Percentiles rank a stretch among this genome's conserved stretches.
phyloP scores from a whole-genome alignment of 768 basidiomycete species.

The Terana coerulea region DNA sequence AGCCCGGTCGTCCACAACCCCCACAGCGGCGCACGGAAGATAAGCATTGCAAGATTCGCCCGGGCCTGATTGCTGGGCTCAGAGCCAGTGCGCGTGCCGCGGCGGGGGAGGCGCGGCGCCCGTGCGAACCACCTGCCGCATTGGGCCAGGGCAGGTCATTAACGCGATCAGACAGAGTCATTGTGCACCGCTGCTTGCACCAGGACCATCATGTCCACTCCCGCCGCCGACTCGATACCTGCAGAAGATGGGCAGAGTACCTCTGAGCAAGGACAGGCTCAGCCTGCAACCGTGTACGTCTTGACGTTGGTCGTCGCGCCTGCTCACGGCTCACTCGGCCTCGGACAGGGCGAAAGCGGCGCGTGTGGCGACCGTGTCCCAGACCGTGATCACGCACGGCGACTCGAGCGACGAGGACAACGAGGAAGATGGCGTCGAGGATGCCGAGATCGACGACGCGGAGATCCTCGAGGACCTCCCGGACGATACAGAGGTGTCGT shows the following conservation, averaged over 20 bases:
- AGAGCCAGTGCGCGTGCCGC: too few species aligned
- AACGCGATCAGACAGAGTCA: background rate
- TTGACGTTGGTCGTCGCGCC: background rate
- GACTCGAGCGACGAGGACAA: constrained; percentile 54
- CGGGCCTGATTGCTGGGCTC: too few species aligned
- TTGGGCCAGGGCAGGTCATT: background rate
- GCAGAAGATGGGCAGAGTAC: too few species aligned
- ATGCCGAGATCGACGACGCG: constrained; percentile 44
- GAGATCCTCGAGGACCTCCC: constrained; percentile 64
- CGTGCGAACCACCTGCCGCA: background rate
- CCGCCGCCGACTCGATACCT: background rate
- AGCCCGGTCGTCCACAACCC: too few species aligned
- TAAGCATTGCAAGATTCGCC: too few species aligned
- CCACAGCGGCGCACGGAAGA: too few species aligned
- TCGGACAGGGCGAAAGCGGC: constrained; percentile 29
- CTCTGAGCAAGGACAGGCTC: too few species aligned
- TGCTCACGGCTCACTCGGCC: too few species aligned
- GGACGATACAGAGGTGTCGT: constrained; percentile 75
- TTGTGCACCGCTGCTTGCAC: background rate
- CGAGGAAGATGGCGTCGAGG: constrained; percentile 33
- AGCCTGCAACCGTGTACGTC: too few species aligned
- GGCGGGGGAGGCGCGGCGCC: too few species aligned
- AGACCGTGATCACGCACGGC: constrained; percentile 25
- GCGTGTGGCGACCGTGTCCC: constrained; percentile 39
- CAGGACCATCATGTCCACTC: background rate